Base-by-base conservation (phyloP, 2,329 filamentous ascomycete species). In the Shiraia bambusicola region DNA sequence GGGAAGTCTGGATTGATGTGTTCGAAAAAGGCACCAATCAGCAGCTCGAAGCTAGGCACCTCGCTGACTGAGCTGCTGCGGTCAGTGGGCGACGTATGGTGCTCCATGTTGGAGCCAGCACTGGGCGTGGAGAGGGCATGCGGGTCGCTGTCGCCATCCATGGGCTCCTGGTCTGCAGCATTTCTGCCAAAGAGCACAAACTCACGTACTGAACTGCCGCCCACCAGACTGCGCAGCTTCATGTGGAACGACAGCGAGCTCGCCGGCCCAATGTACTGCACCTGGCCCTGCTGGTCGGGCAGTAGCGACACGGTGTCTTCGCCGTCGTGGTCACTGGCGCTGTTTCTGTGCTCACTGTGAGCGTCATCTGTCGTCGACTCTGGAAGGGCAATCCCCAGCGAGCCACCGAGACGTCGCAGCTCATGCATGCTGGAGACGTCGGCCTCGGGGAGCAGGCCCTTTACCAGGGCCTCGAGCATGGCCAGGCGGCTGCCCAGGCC, bases 391-490 rank as follows among this genome's bases (percentile, higher is more conserved):
- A 74, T 72, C 19, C 70, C 70, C 19, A 72, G 59, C 33, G 67
- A 68, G 15, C 40, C 42, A 10, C 63, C 70, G 41, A 73, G 51
- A 44, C 65, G 61, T 28, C 65, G 65, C 68, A 74, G 59, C 45
- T 69, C 59, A n/a, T 71, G 67, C 36, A 69, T 51, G 39, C 58
- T 72, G n/a, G 69, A 67, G 19, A 71, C 54, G 32, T 74, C 69
- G 28, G 69, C 70, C 30, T 71, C 69, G 5, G 69, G 69, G 10
- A 74, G 52, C 28, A 75, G 56, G 3, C 71, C 70, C 48, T 72
- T 71, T 32, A 75, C 71, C 26, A 74, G 63, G 30, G 70, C 66
- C 50, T 75, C 72, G 8, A 75, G 63, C 35, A 73, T 57, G 6
- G 65, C 62, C 37, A 73, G 56, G 1, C 71, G 66, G 41, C 63